Percentiles rank a stretch among this genome's conserved stretches.
phyloP scores from a whole-genome alignment of 2,329 filamentous ascomycete species.

The Clonostachys byssicola region DNA sequence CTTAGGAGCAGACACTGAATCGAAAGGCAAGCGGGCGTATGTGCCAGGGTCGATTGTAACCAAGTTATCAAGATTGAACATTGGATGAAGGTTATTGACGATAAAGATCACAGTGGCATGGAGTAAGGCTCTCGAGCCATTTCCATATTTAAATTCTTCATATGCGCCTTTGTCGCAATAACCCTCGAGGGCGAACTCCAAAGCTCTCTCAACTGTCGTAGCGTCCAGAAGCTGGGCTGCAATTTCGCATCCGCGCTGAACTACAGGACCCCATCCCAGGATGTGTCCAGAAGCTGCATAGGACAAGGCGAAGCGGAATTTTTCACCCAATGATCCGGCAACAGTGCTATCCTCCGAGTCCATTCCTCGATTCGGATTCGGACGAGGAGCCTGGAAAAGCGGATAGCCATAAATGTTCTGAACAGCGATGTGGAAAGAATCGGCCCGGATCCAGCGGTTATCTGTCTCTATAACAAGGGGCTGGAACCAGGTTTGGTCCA shows the following conservation, averaged over 20 bases:
- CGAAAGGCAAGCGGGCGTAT: conserved; percentile 33
- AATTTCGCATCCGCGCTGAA: conserved; percentile 54
- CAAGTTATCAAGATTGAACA: conserved; percentile 53
- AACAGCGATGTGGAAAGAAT: conserved; percentile 53
- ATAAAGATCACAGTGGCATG: conserved; percentile 54
- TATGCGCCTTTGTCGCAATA: conserved; percentile 25
- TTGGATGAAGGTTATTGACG: conserved; percentile 51
- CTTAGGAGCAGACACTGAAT: conserved; percentile 6
- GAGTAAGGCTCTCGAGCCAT: conserved; percentile 49
- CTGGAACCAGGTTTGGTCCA: conserved; percentile 19
- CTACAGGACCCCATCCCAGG: conserved; percentile 50
- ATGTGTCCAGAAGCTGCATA: conserved; percentile 61
- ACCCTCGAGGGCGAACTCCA: conserved; percentile 52
- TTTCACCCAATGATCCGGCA: conserved; percentile 32
- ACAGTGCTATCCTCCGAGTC: conserved; percentile 21
- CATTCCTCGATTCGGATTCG: conserved; percentile 8
- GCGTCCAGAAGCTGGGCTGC: conserved; percentile 55
- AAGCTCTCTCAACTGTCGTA: conserved; percentile 56
- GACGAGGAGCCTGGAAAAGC: conserved; percentile 31
- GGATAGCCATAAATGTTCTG: conserved; percentile 54
- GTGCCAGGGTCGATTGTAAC: conserved; percentile 23
- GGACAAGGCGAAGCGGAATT: conserved; percentile 53
- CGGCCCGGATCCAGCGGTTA: conserved; percentile 48
- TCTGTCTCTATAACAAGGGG: conserved; percentile 37
- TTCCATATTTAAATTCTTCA: conserved; percentile 45